Base-by-base conservation (phyloP, 2,329 filamentous ascomycete species). In the Colletotrichum simmondsii region DNA sequence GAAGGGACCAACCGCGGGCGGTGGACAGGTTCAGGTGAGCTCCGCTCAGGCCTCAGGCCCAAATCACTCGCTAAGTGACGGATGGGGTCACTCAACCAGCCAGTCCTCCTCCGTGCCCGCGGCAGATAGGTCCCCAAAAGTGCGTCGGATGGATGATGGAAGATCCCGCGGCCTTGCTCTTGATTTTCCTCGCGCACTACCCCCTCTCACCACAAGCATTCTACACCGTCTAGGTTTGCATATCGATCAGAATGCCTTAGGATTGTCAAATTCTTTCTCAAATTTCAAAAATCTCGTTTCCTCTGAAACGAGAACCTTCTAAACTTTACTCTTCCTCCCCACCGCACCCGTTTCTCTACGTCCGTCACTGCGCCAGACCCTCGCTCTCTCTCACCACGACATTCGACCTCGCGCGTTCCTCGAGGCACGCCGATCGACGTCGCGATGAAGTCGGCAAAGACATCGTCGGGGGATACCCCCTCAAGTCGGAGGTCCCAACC, bases 401-500 rank as follows among this genome's bases (percentile, higher is more conserved):
- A 10, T 3, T 49, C 19, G 42, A 63, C 57, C n/a, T 68, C 26
- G 32, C 63, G 57, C 37, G 37, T 59, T 35, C 57, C 22, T 56
- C 42, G 62, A 62, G 46, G 59, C 52, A 54, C 58, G 37, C 28
- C 37, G 37, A 42, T 35, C 32, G 42, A 62, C 52, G 42, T 72
- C 42, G 68, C 71, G 35, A 91, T 91, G 89, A 91, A 89, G 82
- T 87, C 88, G 58, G 86, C 87, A 61, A 90, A 89, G 77, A 82
- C 84, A 30, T 78, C 84, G 68, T 80, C 84, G 52, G 79, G 79
- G 58, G 84, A 86, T 65, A 78, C 82, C 56, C 78, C 83, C 73
- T 87, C 89, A 74, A 87, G 85, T 82, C 88, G 90, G 77, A 86
- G 90, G 80, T 89, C 89, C 69, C 91, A 92, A 78, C 91, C 91